Conservation (phyloP, 2,329 filamentous ascomycete genomes). For the Chaetomiaceae sp. region DNA sequence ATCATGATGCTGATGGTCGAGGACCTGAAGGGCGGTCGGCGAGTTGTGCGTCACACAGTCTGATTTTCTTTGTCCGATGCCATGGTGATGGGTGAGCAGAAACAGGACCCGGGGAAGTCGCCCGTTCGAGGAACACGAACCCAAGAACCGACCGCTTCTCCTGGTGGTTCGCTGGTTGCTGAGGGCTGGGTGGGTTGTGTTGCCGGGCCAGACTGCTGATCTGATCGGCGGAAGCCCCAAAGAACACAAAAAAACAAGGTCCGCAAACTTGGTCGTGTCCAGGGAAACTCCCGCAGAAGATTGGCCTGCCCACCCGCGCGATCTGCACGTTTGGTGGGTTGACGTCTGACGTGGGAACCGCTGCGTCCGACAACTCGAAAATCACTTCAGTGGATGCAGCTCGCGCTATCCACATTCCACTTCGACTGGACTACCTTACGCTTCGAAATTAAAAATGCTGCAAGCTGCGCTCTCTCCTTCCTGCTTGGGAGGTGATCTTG, state of each 20-base stretch:
- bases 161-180: neutral
- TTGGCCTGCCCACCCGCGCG: neutral
- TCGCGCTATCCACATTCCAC: conserved; percentile 4
- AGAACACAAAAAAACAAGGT: conserved; percentile 10
- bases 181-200: neutral
- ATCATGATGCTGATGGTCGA: too few species aligned
- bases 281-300: conserved; percentile 11
- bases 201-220: conserved; percentile 9
- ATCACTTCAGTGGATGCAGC: neutral
- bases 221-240: neutral
- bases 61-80: too few species aligned
- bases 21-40: too few species aligned
- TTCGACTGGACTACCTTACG: too few species aligned
- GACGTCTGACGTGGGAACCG: conserved; percentile 20
- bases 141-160: neutral
- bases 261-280: conserved; percentile 14
- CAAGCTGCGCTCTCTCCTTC: conserved; percentile 1
- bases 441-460: conserved; percentile 6
- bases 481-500: neutral
- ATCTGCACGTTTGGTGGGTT: conserved; percentile 20
- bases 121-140: neutral
- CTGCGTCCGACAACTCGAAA: neutral
- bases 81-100: neutral
- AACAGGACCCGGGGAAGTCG: neutral
- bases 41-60: too few species aligned